Evolutionary conservation across 2,329 filamentous ascomycete species (phyloP).

Genomic region (Apiospora kogelbergensis): DNA sequence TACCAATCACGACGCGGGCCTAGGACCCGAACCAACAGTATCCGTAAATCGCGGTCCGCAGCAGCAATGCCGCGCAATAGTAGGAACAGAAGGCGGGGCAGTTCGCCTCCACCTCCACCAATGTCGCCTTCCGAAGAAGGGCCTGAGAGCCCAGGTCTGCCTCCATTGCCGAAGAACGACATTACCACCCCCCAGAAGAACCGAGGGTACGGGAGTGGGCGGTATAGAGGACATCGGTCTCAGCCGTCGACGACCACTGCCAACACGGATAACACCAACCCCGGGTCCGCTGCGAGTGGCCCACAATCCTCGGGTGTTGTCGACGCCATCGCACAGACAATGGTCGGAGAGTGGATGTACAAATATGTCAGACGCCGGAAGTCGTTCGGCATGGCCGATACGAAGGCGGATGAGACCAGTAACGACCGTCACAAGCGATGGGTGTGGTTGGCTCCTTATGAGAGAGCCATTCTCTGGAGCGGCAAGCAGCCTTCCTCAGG

Average conservation of each 20-base stretch:
- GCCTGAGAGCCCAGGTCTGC: conserved; percentile 69
- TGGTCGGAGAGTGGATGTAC: conserved; percentile 98
- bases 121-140: conserved; percentile 67
- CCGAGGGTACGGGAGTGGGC: conserved; percentile 38
- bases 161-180: conserved; percentile 72
- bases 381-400: conserved; percentile 80
- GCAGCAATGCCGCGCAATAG: conserved; percentile 64
- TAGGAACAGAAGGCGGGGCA: conserved; percentile 49
- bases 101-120: conserved; percentile 64
- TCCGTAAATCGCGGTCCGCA: conserved; percentile 84
- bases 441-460: conserved; percentile 98
- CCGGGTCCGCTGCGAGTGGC: background rate
- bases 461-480: conserved; percentile 95
- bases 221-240: conserved; percentile 50
- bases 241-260: conserved; percentile 62
- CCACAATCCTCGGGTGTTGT: conserved; percentile 77
- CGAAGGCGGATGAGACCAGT: conserved; percentile 67
- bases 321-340: conserved; percentile 94
- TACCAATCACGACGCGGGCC: conserved; percentile 52
- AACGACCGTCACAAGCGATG: conserved; percentile 89
- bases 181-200: conserved; percentile 57
- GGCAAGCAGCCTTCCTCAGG: conserved; percentile 93
- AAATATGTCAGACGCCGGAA: conserved; percentile 86
- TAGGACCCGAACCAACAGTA: conserved; percentile 56
- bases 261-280: conserved; percentile 42